Evolutionary conservation across 148 eudicot species (phyloP).

Genomic region (Camellia japonica): DNA sequence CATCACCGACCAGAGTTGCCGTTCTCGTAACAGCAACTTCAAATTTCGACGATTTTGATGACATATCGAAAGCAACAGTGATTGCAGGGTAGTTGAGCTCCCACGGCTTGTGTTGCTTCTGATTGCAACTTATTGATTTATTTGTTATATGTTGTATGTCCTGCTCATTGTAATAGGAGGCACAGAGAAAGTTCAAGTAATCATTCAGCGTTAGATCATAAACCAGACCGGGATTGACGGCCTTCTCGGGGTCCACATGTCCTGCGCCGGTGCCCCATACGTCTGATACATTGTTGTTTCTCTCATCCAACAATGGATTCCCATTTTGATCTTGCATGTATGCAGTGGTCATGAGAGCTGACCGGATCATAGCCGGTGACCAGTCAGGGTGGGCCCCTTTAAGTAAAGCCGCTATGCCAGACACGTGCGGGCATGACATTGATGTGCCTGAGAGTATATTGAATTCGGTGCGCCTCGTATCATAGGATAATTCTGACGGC

Average conservation of each 20-base stretch:
- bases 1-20: constrained; percentile 33
- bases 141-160: constrained; percentile 20
- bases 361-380: constrained; percentile 53
- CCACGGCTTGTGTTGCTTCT: constrained; percentile 31
- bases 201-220: constrained; percentile 41
- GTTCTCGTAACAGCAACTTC: constrained; percentile 31
- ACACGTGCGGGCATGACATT: constrained; percentile 54
- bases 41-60: neutral
- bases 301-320: constrained; percentile 34
- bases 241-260: constrained; percentile 48
- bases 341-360: constrained; percentile 56
- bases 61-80: constrained; percentile 16
- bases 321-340: constrained; percentile 24
- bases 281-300: constrained; percentile 10
- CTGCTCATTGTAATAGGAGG: constrained; percentile 21
- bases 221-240: constrained; percentile 50
- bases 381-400: constrained; percentile 54
- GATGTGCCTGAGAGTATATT: constrained; percentile 53
- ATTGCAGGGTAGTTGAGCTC: constrained; percentile 55
- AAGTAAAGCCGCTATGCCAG: constrained; percentile 41
- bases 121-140: constrained; percentile 16
- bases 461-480: constrained; percentile 36
- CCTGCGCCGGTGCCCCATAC: constrained; percentile 48
- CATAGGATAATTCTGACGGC: constrained; percentile 23
- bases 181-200: constrained; percentile 44